Evolutionary conservation across 805 yeast genomes (phyloP).

Genomic region (Vanderwaltozyma polyspora): DNA sequence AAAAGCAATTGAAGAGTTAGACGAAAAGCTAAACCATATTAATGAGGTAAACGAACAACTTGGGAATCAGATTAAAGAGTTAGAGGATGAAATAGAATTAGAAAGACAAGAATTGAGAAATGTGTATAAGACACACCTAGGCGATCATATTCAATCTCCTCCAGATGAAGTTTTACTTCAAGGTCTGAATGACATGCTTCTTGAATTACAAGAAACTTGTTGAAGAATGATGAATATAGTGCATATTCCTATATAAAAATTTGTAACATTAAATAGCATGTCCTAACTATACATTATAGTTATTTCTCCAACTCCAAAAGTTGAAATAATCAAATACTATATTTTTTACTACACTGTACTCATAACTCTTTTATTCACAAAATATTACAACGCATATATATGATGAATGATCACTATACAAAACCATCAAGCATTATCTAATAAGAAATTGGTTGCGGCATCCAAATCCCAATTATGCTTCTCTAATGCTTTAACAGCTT

Average conservation of each 20-base stretch:
- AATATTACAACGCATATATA: no score
- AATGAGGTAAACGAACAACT: slow-evolving; percentile 15
- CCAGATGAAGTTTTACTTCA: slow-evolving; percentile 17
- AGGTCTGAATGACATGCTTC: slow-evolving; percentile 20
- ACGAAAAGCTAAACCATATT: slow-evolving; percentile 12
- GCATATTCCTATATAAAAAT: no score
- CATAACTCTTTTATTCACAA: no score
- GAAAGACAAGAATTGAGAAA: slow-evolving; percentile 20
- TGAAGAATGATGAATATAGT: no score
- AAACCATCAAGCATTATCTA: slow-evolving; percentile 48
- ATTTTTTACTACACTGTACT: no score
- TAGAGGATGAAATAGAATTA: slow-evolving; percentile 12
- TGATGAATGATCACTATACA: no score
- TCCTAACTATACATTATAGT: no score
- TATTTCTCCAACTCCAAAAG: no score
- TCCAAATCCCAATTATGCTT: slow-evolving; percentile 64
- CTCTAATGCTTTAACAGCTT: slow-evolving; percentile 57
- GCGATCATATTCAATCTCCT: slow-evolving; percentile 11
- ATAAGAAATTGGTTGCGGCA: slow-evolving; percentile 70
- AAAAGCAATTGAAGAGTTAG: slow-evolving; percentile 14
- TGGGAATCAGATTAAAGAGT: slow-evolving; percentile 13
- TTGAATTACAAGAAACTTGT: slow-evolving; percentile 13
- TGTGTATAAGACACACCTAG: slow-evolving; percentile 24
- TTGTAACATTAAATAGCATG: no score
- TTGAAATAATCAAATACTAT: no score